Percentiles rank a stretch among this genome's conserved stretches.
phyloP scores from a whole-genome alignment of 2,329 filamentous ascomycete species.

The Allantophomopsis lycopodina region DNA sequence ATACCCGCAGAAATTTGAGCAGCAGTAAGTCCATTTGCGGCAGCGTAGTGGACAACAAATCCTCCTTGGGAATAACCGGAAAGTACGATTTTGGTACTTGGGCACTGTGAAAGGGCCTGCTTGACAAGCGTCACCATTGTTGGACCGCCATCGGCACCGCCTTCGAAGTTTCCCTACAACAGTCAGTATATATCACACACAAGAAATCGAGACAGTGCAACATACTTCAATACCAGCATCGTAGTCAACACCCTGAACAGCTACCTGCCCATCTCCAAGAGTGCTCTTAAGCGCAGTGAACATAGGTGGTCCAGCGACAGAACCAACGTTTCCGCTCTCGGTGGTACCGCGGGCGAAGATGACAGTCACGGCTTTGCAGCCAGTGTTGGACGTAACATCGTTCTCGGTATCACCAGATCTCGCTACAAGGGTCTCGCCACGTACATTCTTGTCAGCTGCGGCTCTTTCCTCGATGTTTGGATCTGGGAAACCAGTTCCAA shows the following conservation, averaged over 20 bases:
- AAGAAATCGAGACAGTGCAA: too few species aligned
- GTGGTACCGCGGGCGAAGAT: constrained; percentile 33
- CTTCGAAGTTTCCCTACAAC: constrained; percentile 2
- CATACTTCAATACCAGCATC: constrained; percentile 14
- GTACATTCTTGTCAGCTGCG: too few species aligned
- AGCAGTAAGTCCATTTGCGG: neutral
- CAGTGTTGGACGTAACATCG: neutral
- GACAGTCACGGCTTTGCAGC: constrained; percentile 26
- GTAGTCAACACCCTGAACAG: constrained; percentile 17
- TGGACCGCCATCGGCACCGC: constrained; percentile 10
- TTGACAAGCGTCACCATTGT: constrained; percentile 10
- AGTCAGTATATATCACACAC: neutral
- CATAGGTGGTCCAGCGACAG: constrained; percentile 17
- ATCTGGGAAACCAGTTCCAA: too few species aligned
- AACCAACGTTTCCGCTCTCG: constrained; percentile 31
- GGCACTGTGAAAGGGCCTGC: constrained; percentile 7
- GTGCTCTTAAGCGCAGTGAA: constrained; percentile 12
- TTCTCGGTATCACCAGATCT: too few species aligned
- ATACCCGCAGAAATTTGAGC: too few species aligned
- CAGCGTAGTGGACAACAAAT: constrained; percentile 1
- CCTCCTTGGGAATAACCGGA: constrained; percentile 1
- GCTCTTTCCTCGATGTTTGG: too few species aligned
- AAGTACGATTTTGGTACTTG: constrained; percentile 1
- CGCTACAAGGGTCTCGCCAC: too few species aligned
- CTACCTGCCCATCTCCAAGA: constrained; percentile 9